phyloP scores from a whole-genome alignment of 2,329 filamentous ascomycete species.

The Calonectria multiphialidica region DNA sequence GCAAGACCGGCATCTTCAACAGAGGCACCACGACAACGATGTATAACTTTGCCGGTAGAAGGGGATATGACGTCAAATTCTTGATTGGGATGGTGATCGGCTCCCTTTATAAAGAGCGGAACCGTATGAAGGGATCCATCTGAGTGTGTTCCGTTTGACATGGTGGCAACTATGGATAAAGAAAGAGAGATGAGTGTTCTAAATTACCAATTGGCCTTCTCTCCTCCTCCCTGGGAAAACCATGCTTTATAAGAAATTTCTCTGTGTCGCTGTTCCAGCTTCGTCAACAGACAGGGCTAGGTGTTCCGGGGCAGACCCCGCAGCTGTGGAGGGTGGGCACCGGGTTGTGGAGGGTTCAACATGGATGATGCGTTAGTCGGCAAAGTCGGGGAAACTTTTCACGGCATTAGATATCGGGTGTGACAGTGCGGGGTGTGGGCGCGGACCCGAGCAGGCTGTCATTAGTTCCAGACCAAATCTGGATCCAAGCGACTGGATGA shows the following conservation, averaged over 20 bases:
- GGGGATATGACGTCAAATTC: slow-evolving; percentile 71
- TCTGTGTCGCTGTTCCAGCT: neutral
- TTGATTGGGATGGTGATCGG: slow-evolving; percentile 57
- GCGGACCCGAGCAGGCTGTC: neutral
- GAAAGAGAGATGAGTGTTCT: neutral
- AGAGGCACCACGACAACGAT: slow-evolving; percentile 68
- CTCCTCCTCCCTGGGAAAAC: neutral
- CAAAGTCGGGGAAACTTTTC: neutral
- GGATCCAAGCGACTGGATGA: neutral
- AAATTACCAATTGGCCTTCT: neutral
- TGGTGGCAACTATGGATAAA: slow-evolving; percentile 20
- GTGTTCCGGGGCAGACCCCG: slow-evolving; percentile 27
- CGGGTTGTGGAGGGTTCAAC: slow-evolving; percentile 34
- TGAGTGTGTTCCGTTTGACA: slow-evolving; percentile 27
- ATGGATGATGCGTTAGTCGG: slow-evolving; percentile 14
- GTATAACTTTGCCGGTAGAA: slow-evolving; percentile 62
- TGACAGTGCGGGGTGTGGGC: neutral
- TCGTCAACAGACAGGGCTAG: neutral
- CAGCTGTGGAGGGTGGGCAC: slow-evolving; percentile 26
- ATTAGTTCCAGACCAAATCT: neutral
- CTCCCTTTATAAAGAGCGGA: slow-evolving; percentile 58
- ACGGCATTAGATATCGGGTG: slow-evolving; percentile 3
- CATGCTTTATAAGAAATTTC: slow-evolving; percentile 19
- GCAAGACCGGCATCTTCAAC: slow-evolving; percentile 68
- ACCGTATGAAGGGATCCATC: slow-evolving; percentile 40